Evolutionary conservation across 2,329 filamentous ascomycete species (phyloP).

Genomic region (Alternaria panax): DNA sequence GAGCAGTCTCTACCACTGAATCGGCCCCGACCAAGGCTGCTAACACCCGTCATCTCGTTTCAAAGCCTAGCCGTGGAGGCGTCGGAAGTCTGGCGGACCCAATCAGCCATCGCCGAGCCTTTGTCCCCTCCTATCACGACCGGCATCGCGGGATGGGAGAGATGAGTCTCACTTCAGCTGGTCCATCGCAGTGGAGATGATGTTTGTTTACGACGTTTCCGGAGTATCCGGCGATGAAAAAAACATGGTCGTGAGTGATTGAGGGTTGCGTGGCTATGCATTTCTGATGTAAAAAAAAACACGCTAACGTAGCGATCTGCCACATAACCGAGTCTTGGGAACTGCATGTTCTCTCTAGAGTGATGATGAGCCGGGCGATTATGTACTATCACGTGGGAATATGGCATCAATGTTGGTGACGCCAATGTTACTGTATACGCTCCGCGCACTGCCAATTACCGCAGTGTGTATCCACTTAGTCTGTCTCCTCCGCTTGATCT

Average conservation of each 20-base stretch:
- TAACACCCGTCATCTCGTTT: constrained; percentile 43
- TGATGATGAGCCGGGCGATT: background rate
- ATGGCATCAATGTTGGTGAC: background rate
- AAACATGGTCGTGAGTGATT: background rate
- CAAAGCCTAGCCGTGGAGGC: constrained; percentile 13
- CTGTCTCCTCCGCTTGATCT: constrained; percentile 2
- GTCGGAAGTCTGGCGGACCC: constrained; percentile 18
- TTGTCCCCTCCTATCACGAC: constrained; percentile 30
- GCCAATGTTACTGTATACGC: background rate
- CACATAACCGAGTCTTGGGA: constrained; percentile 11
- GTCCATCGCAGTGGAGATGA: background rate
- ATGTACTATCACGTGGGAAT: background rate
- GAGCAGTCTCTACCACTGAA: constrained; percentile 33
- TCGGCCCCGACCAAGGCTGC: constrained; percentile 7
- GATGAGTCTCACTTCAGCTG: constrained; percentile 24
- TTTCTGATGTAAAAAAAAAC: background rate
- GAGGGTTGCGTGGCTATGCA: constrained; percentile 5
- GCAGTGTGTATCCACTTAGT: background rate
- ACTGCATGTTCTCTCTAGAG: constrained; percentile 14
- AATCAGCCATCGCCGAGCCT: constrained; percentile 31
- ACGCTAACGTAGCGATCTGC: constrained; percentile 9
- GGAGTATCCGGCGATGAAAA: background rate
- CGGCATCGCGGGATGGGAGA: constrained; percentile 20
- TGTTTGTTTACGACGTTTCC: background rate
- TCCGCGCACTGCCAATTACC: background rate